These are phyloP conservation scores for Globisporangium rhizosaccharum DNA, from an alignment of 352 stramenopile genomes.

Conservation along the genomic window DNA sequence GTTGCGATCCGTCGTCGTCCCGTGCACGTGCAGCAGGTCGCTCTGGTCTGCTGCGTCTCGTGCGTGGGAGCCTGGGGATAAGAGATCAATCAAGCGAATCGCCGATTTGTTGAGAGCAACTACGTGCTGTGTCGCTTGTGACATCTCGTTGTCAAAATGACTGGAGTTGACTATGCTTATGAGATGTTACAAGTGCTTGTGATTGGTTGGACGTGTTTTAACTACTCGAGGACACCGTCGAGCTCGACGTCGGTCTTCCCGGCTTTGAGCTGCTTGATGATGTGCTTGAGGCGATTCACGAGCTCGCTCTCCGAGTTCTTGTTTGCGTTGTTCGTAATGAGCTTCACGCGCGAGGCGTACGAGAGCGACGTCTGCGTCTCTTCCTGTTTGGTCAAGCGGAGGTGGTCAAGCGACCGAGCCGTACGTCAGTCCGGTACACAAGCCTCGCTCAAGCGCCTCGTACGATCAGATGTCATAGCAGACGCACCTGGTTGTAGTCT, in stretches of 20 bases:
- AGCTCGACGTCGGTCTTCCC: conserved; percentile 68
- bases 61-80: conserved; percentile 20
- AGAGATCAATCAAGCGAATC: conserved; percentile 68
- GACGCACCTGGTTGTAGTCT: conserved; percentile 80
- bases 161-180: not conserved
- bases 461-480: not conserved
- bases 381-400: conserved; percentile 27
- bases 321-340: conserved; percentile 87
- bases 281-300: conserved; percentile 74
- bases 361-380: conserved; percentile 80
- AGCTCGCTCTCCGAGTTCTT: conserved; percentile 84
- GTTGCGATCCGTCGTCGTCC: not conserved
- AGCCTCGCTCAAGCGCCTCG: not conserved
- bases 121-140: conserved; percentile 10
- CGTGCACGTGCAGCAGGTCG: conserved; percentile 17
- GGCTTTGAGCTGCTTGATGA: conserved; percentile 73
- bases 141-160: not conserved
- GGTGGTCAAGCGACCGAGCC: no score
- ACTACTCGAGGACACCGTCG: conserved; percentile 52
- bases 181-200: not conserved
- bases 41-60: conserved; percentile 15
- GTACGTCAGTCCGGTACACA: no score
- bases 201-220: not conserved
- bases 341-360: conserved; percentile 82
- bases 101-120: conserved; percentile 86